Conservation (phyloP, 192 early-diverging fungal species). For the Umbelopsis isabellina region DNA sequence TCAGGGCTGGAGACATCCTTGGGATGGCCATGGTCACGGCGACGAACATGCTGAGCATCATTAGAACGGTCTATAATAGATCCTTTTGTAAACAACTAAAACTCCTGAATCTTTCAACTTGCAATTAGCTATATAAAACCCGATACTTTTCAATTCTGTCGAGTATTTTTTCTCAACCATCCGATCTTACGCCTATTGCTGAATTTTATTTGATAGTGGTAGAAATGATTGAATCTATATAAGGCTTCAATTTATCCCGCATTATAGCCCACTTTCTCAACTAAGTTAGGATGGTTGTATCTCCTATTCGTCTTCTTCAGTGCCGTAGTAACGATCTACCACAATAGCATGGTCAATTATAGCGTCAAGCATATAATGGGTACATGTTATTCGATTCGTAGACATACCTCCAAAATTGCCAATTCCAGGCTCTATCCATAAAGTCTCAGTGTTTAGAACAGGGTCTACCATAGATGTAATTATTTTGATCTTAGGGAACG, state of each 20-base stretch:
- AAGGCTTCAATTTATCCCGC: neutral
- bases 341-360: neutral
- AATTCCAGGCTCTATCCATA: conserved; percentile 81
- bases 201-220: too few relatives aligned
- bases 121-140: conserved; percentile 21
- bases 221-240: too few relatives aligned
- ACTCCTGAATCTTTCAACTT: conserved; percentile 3
- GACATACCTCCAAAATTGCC: conserved; percentile 80
- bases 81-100: conserved; percentile 21
- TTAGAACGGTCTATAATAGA: conserved; percentile 16
- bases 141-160: too few relatives aligned
- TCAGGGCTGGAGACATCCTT: conserved; percentile 71
- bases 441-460: conserved; percentile 61
- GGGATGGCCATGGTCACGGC: conserved; percentile 65
- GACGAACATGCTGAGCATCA: conserved; percentile 49
- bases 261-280: neutral
- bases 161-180: too few relatives aligned
- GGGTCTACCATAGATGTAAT: conserved; percentile 83
- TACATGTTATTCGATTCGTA: neutral
- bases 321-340: conserved; percentile 62
- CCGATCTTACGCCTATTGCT: too few relatives aligned
- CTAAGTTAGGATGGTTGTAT: neutral
- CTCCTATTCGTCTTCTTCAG: conserved; percentile 41
- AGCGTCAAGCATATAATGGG: neutral
- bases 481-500: conserved; percentile 82